Base-by-base conservation (phyloP, 2,329 filamentous ascomycete species). In the Leptosphaerulina australis region DNA sequence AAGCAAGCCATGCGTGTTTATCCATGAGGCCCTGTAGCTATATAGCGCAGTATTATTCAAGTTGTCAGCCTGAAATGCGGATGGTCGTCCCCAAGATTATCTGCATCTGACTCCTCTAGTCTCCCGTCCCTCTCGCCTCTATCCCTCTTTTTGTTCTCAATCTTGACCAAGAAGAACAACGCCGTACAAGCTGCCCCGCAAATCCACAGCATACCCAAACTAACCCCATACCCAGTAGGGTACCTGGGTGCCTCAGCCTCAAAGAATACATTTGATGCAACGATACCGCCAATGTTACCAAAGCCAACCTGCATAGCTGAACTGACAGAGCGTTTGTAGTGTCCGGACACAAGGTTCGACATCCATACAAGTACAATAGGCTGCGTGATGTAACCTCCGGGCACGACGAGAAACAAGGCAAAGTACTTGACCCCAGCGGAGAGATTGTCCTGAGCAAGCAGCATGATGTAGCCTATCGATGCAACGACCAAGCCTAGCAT, bases 341-440 rank as follows among this genome's bases (percentile, higher is more conserved):
- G 81, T 1, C 82, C 82, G 0, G 75, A 77, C 56, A 83, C 75
- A 55, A 82, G 81, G 62, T 85, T 84, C 48, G 76, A 76, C 17
- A 85, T 70, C 82, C 83, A 86, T 5, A 76, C 79, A 20, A 85
- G 69, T 1, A 76, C 74, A 31, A 85, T 76, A 1, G 83, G 82
- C 52, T 82, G 79, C 3, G 78, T 77, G 40, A 81, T 79, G 61
- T 80, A 84, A 2, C 78, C 78, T 12, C 83, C 82, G 6, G 73
- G 72, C 2, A 80, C 79, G 59, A 84, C 70, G 33, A 83, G 74
- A 64, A 81, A 84, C 34, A 83, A 68, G 8, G 81, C 81, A 40
- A 81, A 78, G 67, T 84, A 84, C 40, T 77, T 76, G 1, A 75
- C 76, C 7, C 74, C 74, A 3, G 77, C 69, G 0, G 77, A 70